Base-by-base conservation (phyloP, 2,329 filamentous ascomycete species). In the Aspergillus ustus region DNA sequence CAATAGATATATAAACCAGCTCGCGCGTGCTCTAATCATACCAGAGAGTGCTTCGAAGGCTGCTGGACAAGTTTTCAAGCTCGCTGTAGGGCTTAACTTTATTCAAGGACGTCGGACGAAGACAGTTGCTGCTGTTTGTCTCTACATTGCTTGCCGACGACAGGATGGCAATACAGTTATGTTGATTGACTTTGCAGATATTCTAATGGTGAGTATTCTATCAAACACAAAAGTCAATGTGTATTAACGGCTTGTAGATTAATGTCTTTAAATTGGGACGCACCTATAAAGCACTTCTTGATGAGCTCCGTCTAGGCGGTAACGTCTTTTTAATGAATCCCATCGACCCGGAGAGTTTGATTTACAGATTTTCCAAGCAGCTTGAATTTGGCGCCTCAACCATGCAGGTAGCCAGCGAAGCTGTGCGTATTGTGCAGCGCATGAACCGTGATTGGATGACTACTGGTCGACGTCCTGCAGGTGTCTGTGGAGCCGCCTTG, bases 361-460 rank as follows among this genome's bases (percentile, higher is more conserved):
- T 99, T 69, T 90, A 91, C 77, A 90, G 94, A 63, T 98, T 97
- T 73, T 93, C 93, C 55, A 88, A 89, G 62, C 93, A 94, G 74
- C 89, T 99, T 55, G 94, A 99, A 73, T 99, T 99, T 70, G 91
- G 89, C 57, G 83, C 89, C 43, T 86, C 90, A 66, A 93, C 91
- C 17, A 89, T 91, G 73, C 90, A 91, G 68, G 93, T 99, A 15
- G 93, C 93, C 46, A 87, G 91, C 68, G 93, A 97, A 71, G 95
- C 95, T 7, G 89, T 93, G 59, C 88, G 91, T 58, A 90, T 99
- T 56, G 89, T 97, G 59, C 89, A 91, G 75, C 89, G 95, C 64
- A 98, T 99, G 95, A 93, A 92, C 67, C 85, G 92, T 57, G 95
- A 99, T 78, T 98, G 95, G 93, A 98, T 99, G 87, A 90, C 93